Percentiles rank a stretch among this genome's conserved stretches.
Conservation (phyloP, 345 rosid species). For the Salix dunnii region DNA sequence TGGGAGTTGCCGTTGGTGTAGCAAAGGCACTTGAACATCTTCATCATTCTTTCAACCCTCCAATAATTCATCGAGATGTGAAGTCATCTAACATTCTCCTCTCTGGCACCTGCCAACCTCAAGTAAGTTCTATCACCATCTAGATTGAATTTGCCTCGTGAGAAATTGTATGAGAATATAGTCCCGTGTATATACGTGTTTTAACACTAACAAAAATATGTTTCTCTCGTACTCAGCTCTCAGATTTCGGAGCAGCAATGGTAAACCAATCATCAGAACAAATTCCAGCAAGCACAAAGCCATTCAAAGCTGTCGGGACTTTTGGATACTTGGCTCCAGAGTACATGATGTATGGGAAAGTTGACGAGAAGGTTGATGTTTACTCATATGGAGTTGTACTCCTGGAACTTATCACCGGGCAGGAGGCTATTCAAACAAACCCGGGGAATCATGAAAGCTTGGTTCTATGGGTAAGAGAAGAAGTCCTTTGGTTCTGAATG, state of each 20-base stretch:
- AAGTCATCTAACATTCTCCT: constrained; percentile 45
- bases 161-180: no score
- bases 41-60: constrained; percentile 37
- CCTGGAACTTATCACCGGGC: constrained; percentile 44
- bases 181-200: background rate
- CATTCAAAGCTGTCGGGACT: constrained; percentile 28
- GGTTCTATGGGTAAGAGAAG: constrained; percentile 36
- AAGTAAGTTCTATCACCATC: constrained; percentile 18
- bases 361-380: constrained; percentile 44
- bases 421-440: constrained; percentile 31
- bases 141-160: background rate
- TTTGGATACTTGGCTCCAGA: constrained; percentile 45
- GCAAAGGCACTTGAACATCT: constrained; percentile 43
- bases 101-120: constrained; percentile 29
- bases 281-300: constrained; percentile 17
- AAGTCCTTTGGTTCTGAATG: background rate
- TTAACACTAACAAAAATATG: background rate
- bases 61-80: constrained; percentile 37
- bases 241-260: constrained; percentile 32
- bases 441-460: constrained; percentile 34
- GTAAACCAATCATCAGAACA: constrained; percentile 20
- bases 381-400: constrained; percentile 49
- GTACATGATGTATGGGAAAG: constrained; percentile 39
- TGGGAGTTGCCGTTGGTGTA: constrained; percentile 37
- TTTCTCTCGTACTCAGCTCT: constrained; percentile 8